Conservation (phyloP, 2,329 filamentous ascomycete species). For the Xylariaceae sp. region DNA sequence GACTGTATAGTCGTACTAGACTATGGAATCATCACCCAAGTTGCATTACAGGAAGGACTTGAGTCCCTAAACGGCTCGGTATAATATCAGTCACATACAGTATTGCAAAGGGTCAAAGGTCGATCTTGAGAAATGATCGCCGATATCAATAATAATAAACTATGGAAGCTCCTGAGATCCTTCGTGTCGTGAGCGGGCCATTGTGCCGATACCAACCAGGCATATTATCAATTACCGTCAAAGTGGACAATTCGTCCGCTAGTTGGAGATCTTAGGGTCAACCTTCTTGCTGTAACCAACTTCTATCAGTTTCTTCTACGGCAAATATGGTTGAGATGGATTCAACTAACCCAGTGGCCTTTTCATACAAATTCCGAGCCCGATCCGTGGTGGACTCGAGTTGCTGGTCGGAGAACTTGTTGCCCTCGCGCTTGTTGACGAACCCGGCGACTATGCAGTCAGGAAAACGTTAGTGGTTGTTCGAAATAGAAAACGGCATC, state of each 20-base stretch:
- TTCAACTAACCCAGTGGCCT: constrained; percentile 40
- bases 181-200: not conserved
- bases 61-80: too few relatives aligned
- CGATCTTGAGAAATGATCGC: not conserved
- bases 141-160: not conserved
- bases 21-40: too few relatives aligned
- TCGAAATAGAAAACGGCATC: too few relatives aligned
- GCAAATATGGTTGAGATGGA: not conserved
- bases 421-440: constrained; percentile 27
- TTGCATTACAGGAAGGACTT: too few relatives aligned
- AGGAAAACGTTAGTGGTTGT: not conserved
- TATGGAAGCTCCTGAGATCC: not conserved
- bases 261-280: constrained; percentile 40
- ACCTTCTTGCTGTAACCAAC: constrained; percentile 39
- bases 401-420: constrained; percentile 25
- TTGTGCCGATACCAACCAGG: not conserved
- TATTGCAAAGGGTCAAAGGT: not conserved
- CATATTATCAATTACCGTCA: not conserved
- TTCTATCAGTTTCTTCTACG: not conserved
- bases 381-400: constrained; percentile 36
- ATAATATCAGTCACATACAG: too few relatives aligned
- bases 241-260: constrained; percentile 7
- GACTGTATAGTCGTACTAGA: too few relatives aligned
- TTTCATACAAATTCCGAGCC: constrained; percentile 40
- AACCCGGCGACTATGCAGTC: constrained; percentile 23